Base-by-base conservation (phyloP, 2,329 filamentous ascomycete genomes). In the Nannizziopsis barbatae region DNA sequence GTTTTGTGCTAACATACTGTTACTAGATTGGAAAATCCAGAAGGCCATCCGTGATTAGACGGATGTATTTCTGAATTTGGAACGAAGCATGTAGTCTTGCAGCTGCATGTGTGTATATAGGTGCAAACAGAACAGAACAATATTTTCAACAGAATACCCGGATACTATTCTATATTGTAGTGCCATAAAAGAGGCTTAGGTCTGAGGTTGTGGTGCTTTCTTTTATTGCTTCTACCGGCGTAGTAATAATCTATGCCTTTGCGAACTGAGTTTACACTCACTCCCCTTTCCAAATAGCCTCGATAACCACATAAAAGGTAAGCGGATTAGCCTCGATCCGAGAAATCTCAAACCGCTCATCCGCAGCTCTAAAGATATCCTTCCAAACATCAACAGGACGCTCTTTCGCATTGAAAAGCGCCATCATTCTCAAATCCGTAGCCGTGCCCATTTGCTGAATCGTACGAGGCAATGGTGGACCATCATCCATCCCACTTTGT, bases 381-480 rank as follows among this genome's bases (percentile, higher is more conserved):
- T 64, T 66, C 70, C 72, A 76, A 3, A 67, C 70, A n/a, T 65
- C 61, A 0, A 68, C 65, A 0, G 66, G 63, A 15, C 73, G 62
- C 60, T 76, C 74, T 53, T 68, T 67, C 2, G 65, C 65, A 52
- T 73, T 75, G 42, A 73, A 72, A 5, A 75, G 55, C 2, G 69
- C 67, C 67, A 75, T 71, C 66, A 77, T 69, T 40, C 70, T 62
- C 52, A 77, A 48, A 57, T 77, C 74, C 10, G 68, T 73, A 17
- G 62, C 63, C 4, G 63, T 68, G 22, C 63, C 50, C 50, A 52
- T 52, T 17, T 52, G 44, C 39, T 50, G 42, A 32, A 47, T 39
- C 5, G 65, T 59, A 65, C 50, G 27, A 45, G 51, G 15, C 49
- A 50, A 10, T 50, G 51, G 9, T 50, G 52, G 27, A 49, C 18